phyloP scores from a whole-genome alignment of 2,329 filamentous ascomycete species.

The Epichloe glyceriae region DNA sequence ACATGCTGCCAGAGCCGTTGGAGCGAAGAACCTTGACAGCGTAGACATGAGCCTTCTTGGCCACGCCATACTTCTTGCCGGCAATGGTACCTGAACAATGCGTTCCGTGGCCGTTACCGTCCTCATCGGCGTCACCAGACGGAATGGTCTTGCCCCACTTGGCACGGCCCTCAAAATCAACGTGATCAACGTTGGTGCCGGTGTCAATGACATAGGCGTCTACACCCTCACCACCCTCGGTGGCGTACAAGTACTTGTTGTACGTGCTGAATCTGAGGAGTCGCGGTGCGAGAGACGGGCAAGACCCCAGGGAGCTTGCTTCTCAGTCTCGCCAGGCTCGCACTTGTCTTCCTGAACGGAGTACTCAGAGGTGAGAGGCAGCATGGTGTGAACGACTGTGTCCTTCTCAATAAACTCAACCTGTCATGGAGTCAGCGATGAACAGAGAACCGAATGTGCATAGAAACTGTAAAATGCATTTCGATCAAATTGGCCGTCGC shows the following conservation, averaged over 20 bases:
- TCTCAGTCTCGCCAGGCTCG: constrained; percentile 53
- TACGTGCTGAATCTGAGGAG: constrained; percentile 79
- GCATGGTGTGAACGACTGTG: constrained; percentile 76
- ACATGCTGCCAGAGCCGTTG: constrained; percentile 97
- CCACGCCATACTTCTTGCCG: constrained; percentile 97
- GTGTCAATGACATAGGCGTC: constrained; percentile 99
- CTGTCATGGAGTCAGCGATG: constrained; percentile 32
- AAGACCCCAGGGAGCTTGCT: constrained; percentile 95
- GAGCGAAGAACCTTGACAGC: constrained; percentile 97
- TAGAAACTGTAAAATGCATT: neutral
- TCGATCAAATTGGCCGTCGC: neutral
- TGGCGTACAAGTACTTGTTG: constrained; percentile 94
- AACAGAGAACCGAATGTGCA: neutral
- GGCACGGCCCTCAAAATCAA: constrained; percentile 94
- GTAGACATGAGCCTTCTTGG: constrained; percentile 95
- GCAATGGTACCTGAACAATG: constrained; percentile 98
- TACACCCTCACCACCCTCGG: constrained; percentile 87
- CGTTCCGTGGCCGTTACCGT: constrained; percentile 97
- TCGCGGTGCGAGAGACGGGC: constrained; percentile 95
- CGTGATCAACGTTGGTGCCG: constrained; percentile 84
- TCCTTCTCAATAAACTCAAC: constrained; percentile 96
- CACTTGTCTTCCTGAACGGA: constrained; percentile 27
- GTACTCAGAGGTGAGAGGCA: constrained; percentile 29
- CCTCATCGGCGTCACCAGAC: constrained; percentile 65
- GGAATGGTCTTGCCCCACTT: constrained; percentile 97